Base-by-base conservation (phyloP, 2,329 filamentous ascomycete genomes). In the Beauveria brongniartii region DNA sequence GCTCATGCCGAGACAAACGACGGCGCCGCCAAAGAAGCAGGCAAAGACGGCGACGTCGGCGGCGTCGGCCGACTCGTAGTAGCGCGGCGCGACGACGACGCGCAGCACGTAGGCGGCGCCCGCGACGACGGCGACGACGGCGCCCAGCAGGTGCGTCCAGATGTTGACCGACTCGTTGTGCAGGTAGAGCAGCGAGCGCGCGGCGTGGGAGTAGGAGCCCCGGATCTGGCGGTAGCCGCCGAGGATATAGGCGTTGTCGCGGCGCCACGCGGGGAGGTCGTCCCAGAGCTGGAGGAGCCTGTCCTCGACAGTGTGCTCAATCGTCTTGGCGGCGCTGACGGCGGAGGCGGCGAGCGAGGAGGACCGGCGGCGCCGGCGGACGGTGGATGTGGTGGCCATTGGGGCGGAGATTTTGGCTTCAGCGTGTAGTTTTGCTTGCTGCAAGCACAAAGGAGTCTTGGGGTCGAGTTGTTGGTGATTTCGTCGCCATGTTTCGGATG, bases 21-120 rank as follows among this genome's bases (percentile, higher is more conserved):
- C 80, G 1, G 88, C 89, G 50, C 91, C 91, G 26, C 78, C 77
- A 68, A 96, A 92, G 79, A 94, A 96, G 74, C 87, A 92, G 1
- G 78, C 76, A 71, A 96, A 91, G 34, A 85, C 90, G 41, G 85
- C 64, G n/a, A 90, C 78, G 71, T 96, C 91, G 3, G 81, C 75
- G 9, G 69, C 63, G 9, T 78, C 79, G 7, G 89, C 88, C 3
- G 80, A 77, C 9, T 78, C 78, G 69, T 92, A 93, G 9, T 90
- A 37, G 34, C 34, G 34, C 5, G 34, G 83, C 43, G 88, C 83
- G 14, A 78, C 77, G 43, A 92, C 74, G 54, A 80, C 73, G 26
- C 72, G 70, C 72, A 87, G 84, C 14, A 92, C 73, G 55, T 81
- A 76, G 14, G 76, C 64, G 1, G 78, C 82, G 1, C 34, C 34